Evolutionary conservation across 495 filamentous ascomycete genomes (phyloP).

Genomic region (Immersiella caudata): DNA sequence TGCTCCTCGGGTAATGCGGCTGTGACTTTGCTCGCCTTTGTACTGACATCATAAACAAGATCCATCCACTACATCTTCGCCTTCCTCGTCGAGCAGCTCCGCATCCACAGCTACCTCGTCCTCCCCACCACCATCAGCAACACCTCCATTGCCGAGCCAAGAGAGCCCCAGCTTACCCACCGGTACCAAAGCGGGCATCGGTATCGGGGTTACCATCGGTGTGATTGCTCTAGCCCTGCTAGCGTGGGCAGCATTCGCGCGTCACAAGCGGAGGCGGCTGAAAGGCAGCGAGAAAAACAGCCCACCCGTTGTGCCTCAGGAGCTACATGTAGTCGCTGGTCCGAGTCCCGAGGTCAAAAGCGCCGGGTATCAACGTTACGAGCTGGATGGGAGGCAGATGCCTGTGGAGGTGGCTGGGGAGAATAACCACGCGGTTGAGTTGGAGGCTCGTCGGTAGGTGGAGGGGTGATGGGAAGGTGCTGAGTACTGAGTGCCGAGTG

Average conservation of each 20-base stretch:
- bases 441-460: no score
- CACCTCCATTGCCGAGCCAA: neutral
- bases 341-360: no score
- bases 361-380: no score
- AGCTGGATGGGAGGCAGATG: constrained; percentile 4
- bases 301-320: neutral
- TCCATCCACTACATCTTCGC: neutral
- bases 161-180: neutral
- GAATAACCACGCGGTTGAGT: constrained; percentile 1
- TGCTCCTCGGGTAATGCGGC: neutral
- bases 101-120: neutral
- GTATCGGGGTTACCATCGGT: neutral
- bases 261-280: constrained; percentile 3
- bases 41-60: no score
- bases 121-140: neutral
- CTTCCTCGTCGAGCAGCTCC: neutral
- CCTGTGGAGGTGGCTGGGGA: constrained; percentile 2
- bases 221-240: neutral
- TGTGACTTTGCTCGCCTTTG: no score
- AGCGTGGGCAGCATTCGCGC: neutral
- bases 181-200: constrained; percentile 4
- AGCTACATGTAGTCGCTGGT: no score
- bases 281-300: no score
- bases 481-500: no score
- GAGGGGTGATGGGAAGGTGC: no score